Evolutionary conservation across 176 grass and related monocot genomes (phyloP).

Genomic region (Cenchrus fungigraminus): DNA sequence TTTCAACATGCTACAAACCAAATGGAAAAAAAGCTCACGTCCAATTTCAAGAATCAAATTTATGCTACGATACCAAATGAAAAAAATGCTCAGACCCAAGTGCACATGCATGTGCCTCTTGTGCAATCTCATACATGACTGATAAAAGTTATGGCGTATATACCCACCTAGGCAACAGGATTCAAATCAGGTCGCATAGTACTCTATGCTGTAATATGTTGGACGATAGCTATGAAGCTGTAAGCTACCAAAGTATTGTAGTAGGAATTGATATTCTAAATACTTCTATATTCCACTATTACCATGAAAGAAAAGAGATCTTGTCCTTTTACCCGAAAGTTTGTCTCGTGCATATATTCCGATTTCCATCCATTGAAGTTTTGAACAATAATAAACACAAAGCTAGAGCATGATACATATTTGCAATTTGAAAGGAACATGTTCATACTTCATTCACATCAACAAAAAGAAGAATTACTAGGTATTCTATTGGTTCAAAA

Average conservation of each 20-base stretch:
- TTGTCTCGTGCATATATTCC: neutral
- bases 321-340: neutral
- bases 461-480: slow-evolving; percentile 26
- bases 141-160: neutral
- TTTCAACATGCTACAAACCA: too few relatives aligned
- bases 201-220: neutral
- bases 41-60: neutral
- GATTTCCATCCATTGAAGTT: slow-evolving; percentile 8
- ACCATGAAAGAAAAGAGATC: slow-evolving; percentile 17
- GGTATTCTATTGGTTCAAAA: neutral
- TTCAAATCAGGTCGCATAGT: neutral
- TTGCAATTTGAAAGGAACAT: slow-evolving; percentile 2
- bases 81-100: neutral
- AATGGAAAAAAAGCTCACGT: too few relatives aligned
- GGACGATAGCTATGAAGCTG: neutral
- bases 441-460: slow-evolving; percentile 20
- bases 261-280: neutral
- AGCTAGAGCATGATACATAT: slow-evolving; percentile 20
- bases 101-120: neutral
- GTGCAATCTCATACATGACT: neutral
- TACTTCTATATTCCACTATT: neutral
- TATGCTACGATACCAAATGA: slow-evolving; percentile 1
- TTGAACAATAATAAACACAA: neutral
- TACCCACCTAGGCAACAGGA: neutral
- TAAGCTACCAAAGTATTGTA: neutral